Conservation (phyloP, 768 basidiomycete genomes). For the Cystoderma amianthinum region DNA sequence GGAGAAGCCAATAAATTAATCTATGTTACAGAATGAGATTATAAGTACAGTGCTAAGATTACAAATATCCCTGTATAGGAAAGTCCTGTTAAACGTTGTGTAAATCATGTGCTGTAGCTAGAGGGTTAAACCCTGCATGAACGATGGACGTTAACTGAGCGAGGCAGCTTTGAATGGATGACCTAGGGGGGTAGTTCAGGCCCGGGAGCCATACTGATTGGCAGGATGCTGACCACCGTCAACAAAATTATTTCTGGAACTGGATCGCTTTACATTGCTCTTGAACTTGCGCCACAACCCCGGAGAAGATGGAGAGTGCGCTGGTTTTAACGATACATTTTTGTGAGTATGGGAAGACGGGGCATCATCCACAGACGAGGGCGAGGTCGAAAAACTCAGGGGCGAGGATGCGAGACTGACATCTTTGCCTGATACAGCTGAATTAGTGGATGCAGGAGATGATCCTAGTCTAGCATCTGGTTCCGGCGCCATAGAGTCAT, state of each 20-base stretch:
- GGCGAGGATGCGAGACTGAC: slow-evolving; percentile 8
- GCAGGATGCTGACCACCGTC: not conserved
- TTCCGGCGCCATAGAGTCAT: not conserved
- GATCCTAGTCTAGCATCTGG: not conserved
- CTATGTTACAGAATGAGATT: too few relatives aligned
- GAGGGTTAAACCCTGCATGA: too few relatives aligned
- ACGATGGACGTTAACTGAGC: too few relatives aligned
- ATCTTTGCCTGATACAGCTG: not conserved
- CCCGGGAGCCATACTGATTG: too few relatives aligned
- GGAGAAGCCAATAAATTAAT: too few relatives aligned
- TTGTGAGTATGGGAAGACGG: not conserved
- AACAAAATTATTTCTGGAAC: slow-evolving; percentile 6
- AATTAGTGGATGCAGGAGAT: not conserved
- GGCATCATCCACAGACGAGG: slow-evolving; percentile 6
- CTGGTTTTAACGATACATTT: not conserved
- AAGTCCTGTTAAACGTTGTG: too few relatives aligned
- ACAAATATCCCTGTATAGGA: too few relatives aligned
- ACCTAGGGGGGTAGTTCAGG: too few relatives aligned
- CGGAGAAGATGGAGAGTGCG: not conserved
- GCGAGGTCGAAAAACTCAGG: slow-evolving; percentile 9
- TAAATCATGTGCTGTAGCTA: too few relatives aligned
- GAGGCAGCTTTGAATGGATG: too few relatives aligned
- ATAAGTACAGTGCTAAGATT: too few relatives aligned
- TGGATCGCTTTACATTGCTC: slow-evolving; percentile 19
- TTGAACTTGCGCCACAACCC: slow-evolving; percentile 33